These are phyloP conservation scores for Aegilops bicornis DNA, from an alignment of 176 grass and related monocot species.

Conservation along the genomic window DNA sequence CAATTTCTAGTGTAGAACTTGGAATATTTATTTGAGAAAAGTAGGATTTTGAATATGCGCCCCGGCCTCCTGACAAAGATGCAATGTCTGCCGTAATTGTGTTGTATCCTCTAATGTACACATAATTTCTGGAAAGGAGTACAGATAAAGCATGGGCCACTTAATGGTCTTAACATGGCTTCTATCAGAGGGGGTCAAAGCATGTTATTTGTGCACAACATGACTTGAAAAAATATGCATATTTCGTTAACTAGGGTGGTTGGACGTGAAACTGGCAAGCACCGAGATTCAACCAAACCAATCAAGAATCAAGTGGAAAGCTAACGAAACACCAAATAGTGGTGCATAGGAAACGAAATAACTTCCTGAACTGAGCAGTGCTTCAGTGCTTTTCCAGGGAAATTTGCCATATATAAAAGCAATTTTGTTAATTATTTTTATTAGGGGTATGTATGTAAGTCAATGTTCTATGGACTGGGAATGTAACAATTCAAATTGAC, in stretches of 20 bases:
- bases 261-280: not conserved
- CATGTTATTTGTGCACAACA: not conserved
- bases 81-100: not conserved
- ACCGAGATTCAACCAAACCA: not conserved
- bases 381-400: not conserved
- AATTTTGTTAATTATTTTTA: not conserved
- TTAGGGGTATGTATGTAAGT: not conserved
- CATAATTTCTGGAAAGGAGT: not conserved
- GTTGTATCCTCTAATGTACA: not conserved
- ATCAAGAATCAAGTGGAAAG: conserved; percentile 3
- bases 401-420: conserved; percentile 7
- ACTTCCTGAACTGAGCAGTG: not conserved
- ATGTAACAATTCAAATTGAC: not conserved
- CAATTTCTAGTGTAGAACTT: conserved; percentile 1
- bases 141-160: not conserved
- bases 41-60: not conserved
- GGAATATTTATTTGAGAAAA: not conserved
- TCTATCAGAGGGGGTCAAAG: not conserved
- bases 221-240: not conserved
- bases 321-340: not conserved
- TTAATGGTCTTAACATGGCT: not conserved
- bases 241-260: not conserved
- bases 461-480: not conserved
- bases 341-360: not conserved
- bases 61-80: not conserved